phyloP scores from a whole-genome alignment of 495 filamentous ascomycete genomes.

The Extremus antarcticus region DNA sequence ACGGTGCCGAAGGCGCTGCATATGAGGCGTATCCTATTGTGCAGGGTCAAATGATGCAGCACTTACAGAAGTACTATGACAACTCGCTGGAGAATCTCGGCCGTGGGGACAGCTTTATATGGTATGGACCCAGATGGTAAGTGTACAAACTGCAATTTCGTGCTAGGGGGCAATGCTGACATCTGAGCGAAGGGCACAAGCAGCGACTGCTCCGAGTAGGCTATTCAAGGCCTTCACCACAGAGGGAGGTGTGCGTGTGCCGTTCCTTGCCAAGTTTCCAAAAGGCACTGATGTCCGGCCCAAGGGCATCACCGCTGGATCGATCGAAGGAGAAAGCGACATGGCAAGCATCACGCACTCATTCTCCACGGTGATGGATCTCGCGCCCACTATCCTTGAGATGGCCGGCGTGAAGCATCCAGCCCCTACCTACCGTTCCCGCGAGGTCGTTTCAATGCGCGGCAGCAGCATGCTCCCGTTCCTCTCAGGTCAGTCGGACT shows the following conservation, averaged over 20 bases:
- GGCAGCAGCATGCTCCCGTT: slow-evolving; percentile 40
- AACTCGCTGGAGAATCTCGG: slow-evolving; percentile 53
- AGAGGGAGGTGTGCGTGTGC: slow-evolving; percentile 50
- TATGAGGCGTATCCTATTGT: slow-evolving; percentile 49
- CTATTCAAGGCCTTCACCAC: slow-evolving; percentile 53
- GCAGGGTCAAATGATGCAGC: slow-evolving; percentile 33
- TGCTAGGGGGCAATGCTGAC: not conserved
- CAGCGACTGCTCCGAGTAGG: slow-evolving; percentile 51
- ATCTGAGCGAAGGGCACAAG: slow-evolving; percentile 46
- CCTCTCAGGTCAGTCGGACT: slow-evolving; percentile 25
- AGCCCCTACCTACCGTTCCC: slow-evolving; percentile 44
- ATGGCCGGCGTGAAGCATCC: slow-evolving; percentile 52
- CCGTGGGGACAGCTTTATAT: slow-evolving; percentile 49
- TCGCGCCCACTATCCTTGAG: slow-evolving; percentile 49
- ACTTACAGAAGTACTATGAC: slow-evolving; percentile 51
- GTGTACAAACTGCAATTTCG: not conserved
- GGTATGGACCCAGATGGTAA: slow-evolving; percentile 52
- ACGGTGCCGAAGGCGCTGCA: slow-evolving; percentile 52
- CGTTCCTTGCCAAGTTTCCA: slow-evolving; percentile 45
- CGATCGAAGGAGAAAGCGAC: slow-evolving; percentile 32
- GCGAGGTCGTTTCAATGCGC: slow-evolving; percentile 49
- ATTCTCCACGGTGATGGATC: slow-evolving; percentile 56
- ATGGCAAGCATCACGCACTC: slow-evolving; percentile 39
- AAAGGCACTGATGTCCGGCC: slow-evolving; percentile 20
- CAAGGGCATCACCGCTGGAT: slow-evolving; percentile 36